phyloP scores from a whole-genome alignment of 2,329 filamentous ascomycete genomes.

The Cladosporium sp. region DNA sequence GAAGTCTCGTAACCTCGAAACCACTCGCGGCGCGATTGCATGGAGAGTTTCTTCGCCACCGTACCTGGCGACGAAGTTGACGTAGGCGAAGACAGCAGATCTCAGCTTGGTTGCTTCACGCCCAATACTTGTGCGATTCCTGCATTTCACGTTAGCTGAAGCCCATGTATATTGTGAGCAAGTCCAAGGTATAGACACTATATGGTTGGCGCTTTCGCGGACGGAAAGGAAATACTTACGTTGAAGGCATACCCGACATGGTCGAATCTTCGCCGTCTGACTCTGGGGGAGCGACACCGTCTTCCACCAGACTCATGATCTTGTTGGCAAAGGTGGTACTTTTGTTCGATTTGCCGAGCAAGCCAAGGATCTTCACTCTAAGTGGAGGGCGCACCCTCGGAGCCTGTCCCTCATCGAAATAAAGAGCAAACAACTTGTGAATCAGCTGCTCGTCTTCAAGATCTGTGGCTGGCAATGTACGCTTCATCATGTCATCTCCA shows the following conservation, averaged over 20 bases:
- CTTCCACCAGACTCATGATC: constrained; percentile 68
- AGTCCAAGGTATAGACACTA: not conserved
- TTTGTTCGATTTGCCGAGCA: constrained; percentile 73
- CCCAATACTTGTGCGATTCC: constrained; percentile 52
- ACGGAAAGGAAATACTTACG: constrained; percentile 7
- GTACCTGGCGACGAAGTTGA: constrained; percentile 81
- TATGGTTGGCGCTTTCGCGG: no score
- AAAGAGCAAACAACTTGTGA: constrained; percentile 68
- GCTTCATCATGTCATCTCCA: constrained; percentile 87
- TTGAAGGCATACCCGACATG: constrained; percentile 31
- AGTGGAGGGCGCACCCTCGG: constrained; percentile 64
- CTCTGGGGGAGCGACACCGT: constrained; percentile 56
- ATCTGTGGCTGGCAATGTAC: constrained; percentile 65
- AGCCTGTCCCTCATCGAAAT: constrained; percentile 57
- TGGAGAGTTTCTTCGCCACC: constrained; percentile 62
- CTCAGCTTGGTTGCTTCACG: constrained; percentile 78
- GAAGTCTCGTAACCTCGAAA: constrained; percentile 69
- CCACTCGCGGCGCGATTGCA: constrained; percentile 66
- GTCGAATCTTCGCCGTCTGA: constrained; percentile 34
- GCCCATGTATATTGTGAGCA: not conserved
- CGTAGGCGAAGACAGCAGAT: constrained; percentile 78
- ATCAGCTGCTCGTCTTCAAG: constrained; percentile 69
- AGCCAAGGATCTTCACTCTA: constrained; percentile 71
- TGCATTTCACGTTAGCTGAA: not conserved
- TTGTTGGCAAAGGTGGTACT: constrained; percentile 69